Base-by-base conservation (phyloP, 116 monocot species). In the Dioscorea cayenensis region DNA sequence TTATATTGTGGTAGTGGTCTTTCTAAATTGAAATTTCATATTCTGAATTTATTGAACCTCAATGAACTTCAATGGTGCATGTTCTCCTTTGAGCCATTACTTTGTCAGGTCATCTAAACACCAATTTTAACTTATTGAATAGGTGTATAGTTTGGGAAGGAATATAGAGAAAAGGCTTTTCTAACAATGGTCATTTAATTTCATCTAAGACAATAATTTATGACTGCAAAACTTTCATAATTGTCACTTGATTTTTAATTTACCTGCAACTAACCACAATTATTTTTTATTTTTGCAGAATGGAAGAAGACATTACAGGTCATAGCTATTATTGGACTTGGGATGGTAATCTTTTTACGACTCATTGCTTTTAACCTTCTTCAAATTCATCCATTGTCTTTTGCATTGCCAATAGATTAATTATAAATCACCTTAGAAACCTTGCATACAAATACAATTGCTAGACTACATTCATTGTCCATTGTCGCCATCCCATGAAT, bases 261-360 rank as follows among this genome's bases (percentile, higher is more conserved):
- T 65, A 25, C 14, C 20, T 58, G 17, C 8, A 28, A 60, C 51
- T 66, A 69, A 29, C 48, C 72, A 43, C 5, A 66, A 38, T 63
- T 68, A 36, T 32, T 32, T 32, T 1, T 32, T 32, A 58, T 78
- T 14, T 28, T 28, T 83, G 82, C 84, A 92, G 96, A 96, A 78
- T 96, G 96, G 96, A 92, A 96, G 82, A 96, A 76, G 66, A 96
- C 96, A 28, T 68, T 96, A 52, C 96, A 96, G 66, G 22, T 90
- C 13, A 88, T 96, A 76, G 96, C 85, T 55, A 58, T 92, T 71
- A 28, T 92, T 52, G 92, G 96, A 48, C 78, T 96, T 52, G 92
- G 81, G 8, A 85, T 75, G 96, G 96, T 96, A 86, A 16, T 28
- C 73, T 2, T 64, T 16, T 28, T 38, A 1, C 49, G 50, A 22